phyloP scores from a whole-genome alignment of 805 yeast species.

The Groenewaldozyma salmanticensis region DNA sequence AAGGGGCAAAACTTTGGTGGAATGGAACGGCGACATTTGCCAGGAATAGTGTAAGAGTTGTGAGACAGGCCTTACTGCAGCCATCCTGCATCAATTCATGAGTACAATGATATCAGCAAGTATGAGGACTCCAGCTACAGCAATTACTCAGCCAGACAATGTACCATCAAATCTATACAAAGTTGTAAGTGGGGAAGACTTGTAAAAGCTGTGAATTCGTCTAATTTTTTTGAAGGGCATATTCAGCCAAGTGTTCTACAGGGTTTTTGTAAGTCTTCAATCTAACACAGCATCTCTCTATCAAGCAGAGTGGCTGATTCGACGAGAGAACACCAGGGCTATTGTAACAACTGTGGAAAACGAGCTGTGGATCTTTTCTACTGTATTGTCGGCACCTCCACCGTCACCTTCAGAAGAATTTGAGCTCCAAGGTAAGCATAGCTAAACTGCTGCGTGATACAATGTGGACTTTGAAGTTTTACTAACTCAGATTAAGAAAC shows the following conservation, averaged over 20 bases:
- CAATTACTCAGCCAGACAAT: conserved; percentile 1
- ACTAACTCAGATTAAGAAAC: conserved; percentile 15
- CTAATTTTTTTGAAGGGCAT: conserved; percentile 5
- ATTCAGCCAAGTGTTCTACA: conserved; percentile 16
- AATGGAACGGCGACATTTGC: too few species aligned
- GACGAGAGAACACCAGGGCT: conserved; percentile 13
- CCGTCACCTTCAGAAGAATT: conserved; percentile 14
- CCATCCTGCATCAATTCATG: too few species aligned
- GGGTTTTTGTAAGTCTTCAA: conserved; percentile 16
- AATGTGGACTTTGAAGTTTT: too few species aligned
- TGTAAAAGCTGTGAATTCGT: too few species aligned
- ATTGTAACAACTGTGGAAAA: conserved; percentile 15
- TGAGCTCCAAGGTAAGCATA: conserved; percentile 10
- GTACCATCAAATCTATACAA: conserved; percentile 1
- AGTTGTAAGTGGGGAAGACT: background rate
- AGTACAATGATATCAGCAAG: too few species aligned
- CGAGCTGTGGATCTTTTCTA: conserved; percentile 23
- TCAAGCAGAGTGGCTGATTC: conserved; percentile 21
- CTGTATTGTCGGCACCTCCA: conserved; percentile 8
- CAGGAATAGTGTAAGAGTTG: too few species aligned
- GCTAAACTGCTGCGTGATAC: background rate
- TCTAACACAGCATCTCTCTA: conserved; percentile 9
- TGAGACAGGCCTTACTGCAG: too few species aligned
- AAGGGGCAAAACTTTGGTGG: too few species aligned
- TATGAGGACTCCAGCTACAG: too few species aligned